Percentiles rank a stretch among this genome's conserved stretches.
These are phyloP conservation scores for Tilletia walkeri DNA, from an alignment of 1,284 basidiomycete genomes.

Conservation along the genomic window DNA sequence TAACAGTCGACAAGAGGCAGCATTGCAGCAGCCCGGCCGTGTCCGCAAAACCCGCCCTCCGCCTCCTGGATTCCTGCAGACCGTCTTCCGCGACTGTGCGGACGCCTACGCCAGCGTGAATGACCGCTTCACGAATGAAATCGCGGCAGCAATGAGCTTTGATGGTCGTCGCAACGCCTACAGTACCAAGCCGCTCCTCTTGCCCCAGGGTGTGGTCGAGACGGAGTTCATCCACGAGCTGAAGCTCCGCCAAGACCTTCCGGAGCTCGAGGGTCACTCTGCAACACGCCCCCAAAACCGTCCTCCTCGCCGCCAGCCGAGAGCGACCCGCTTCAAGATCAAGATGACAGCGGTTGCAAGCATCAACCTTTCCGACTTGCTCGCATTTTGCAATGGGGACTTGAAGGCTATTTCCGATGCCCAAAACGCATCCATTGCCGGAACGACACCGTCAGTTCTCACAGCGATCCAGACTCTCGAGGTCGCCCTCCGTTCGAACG, in stretches of 20 bases:
- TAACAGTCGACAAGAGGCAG: not conserved
- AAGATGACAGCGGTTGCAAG: constrained; percentile 28
- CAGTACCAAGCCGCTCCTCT: constrained; percentile 18
- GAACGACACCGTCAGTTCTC: not conserved
- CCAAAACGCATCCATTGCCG: constrained; percentile 21
- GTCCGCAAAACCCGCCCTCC: not conserved
- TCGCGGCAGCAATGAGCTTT: constrained; percentile 26
- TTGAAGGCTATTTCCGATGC: constrained; percentile 26
- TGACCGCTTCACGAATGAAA: constrained; percentile 28
- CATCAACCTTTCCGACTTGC: constrained; percentile 28
- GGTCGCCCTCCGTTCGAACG: constrained; percentile 22
- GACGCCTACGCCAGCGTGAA: constrained; percentile 18
- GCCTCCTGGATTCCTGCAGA: constrained; percentile 8
- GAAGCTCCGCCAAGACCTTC: constrained; percentile 22
- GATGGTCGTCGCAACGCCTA: constrained; percentile 35
- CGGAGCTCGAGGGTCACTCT: constrained; percentile 25
- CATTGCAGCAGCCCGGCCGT: not conserved
- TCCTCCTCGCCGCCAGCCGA: not conserved
- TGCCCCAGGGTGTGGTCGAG: not conserved
- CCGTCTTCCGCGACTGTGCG: constrained; percentile 1
- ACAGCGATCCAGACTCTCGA: constrained; percentile 31
- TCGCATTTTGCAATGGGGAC: constrained; percentile 30
- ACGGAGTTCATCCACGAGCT: constrained; percentile 27
- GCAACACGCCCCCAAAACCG: constrained; percentile 15
- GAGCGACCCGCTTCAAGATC: constrained; percentile 27